Conservation (phyloP, 768 basidiomycete genomes). For the Naganishia antarctica region DNA sequence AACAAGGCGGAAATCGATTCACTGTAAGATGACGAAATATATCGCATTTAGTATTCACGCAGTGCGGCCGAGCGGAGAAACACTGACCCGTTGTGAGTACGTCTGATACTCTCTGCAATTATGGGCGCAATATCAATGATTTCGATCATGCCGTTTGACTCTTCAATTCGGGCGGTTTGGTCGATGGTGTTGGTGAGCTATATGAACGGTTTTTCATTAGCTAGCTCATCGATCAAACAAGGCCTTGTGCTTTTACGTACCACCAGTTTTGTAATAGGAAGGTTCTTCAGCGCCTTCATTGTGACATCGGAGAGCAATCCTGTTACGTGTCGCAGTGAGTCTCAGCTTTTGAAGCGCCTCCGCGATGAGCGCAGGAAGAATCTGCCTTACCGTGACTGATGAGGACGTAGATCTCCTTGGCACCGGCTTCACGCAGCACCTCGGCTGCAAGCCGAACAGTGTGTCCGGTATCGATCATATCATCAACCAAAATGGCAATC, state of each 20-base stretch:
- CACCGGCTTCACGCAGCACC: constrained; percentile 84
- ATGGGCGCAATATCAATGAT: constrained; percentile 92
- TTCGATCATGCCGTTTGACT: constrained; percentile 70
- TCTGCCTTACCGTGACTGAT: constrained; percentile 66
- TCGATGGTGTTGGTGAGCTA: constrained; percentile 85
- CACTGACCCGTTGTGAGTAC: constrained; percentile 77
- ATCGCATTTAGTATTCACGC: background rate
- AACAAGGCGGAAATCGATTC: constrained; percentile 49
- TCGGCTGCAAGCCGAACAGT: constrained; percentile 87
- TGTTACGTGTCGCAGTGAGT: constrained; percentile 4
- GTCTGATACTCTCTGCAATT: constrained; percentile 88
- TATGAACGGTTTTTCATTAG: background rate
- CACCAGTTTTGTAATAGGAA: constrained; percentile 83
- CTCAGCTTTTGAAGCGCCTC: background rate
- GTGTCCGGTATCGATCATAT: constrained; percentile 62
- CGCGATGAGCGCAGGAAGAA: too few species aligned
- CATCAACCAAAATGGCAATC: constrained; percentile 90
- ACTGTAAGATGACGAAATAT: constrained; percentile 25
- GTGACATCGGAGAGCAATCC: constrained; percentile 91
- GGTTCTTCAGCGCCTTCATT: constrained; percentile 64
- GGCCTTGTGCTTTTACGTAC: constrained; percentile 53
- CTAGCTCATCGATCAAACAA: background rate
- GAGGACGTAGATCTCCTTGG: constrained; percentile 76
- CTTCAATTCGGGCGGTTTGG: constrained; percentile 67
- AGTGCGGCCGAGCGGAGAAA: background rate